Percentiles rank a stretch among this genome's conserved stretches.
phyloP scores from a whole-genome alignment of 768 basidiomycete species.

The Suillus plorans region DNA sequence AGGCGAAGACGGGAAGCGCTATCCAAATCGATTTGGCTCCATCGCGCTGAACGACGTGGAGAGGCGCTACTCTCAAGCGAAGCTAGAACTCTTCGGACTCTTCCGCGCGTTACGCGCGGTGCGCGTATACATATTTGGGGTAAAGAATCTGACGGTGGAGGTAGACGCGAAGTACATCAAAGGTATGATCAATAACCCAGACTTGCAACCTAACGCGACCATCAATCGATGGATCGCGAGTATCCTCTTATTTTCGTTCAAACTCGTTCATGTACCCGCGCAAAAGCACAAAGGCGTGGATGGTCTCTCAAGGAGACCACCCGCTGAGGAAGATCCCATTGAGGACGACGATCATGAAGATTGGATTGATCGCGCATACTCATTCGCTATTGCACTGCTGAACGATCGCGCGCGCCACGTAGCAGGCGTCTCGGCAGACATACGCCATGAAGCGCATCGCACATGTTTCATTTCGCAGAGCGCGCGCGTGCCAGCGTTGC shows the following conservation, averaged over 20 bases:
- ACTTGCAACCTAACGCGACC: slow-evolving; percentile 29
- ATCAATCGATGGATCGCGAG: slow-evolving; percentile 28
- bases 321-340: accelerated
- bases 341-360: background rate
- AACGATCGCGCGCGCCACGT: too few relatives aligned
- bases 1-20: slow-evolving; percentile 14
- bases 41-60: slow-evolving; percentile 33
- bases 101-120: slow-evolving; percentile 19
- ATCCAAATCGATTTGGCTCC: slow-evolving; percentile 36
- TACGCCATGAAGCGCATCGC: too few relatives aligned
- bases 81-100: slow-evolving; percentile 26
- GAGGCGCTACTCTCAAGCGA: slow-evolving; percentile 19
- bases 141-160: slow-evolving; percentile 27
- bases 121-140: slow-evolving; percentile 25
- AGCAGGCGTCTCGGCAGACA: too few relatives aligned
- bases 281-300: background rate
- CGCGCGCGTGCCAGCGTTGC: too few relatives aligned
- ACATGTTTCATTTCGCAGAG: too few relatives aligned
- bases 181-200: slow-evolving; percentile 35
- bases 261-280: slow-evolving; percentile 28
- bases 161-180: slow-evolving; percentile 29
- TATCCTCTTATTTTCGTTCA: slow-evolving; percentile 29
- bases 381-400: accelerated
- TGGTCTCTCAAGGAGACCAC: background rate
- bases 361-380: background rate